Evolutionary conservation across 2,329 filamentous ascomycete genomes (phyloP).

Genomic region (Pyricularia pennisetigena): DNA sequence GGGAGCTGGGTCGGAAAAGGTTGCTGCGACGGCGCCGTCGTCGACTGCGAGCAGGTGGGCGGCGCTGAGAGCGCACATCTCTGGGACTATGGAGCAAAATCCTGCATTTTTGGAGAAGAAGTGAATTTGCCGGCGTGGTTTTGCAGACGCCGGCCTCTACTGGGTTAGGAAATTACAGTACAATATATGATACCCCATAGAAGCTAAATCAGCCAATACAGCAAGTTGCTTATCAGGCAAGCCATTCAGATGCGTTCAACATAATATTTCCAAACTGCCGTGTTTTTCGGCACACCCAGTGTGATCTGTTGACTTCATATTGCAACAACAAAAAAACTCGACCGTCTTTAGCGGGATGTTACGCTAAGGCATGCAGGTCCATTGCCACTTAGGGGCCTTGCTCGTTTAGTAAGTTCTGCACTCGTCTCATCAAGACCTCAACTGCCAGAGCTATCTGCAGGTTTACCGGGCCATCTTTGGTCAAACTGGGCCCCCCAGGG

Average conservation of each 20-base stretch:
- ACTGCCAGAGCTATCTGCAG: too few relatives aligned
- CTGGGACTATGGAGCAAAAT: slow-evolving; percentile 81
- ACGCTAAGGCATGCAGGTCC: too few relatives aligned
- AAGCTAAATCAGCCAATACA: neutral
- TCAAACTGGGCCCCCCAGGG: too few relatives aligned
- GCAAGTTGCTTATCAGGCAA: neutral
- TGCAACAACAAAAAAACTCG: too few relatives aligned
- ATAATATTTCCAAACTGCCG: neutral
- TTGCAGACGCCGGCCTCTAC: neutral
- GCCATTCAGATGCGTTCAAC: neutral
- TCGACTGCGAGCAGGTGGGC: slow-evolving; percentile 60
- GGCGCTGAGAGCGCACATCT: slow-evolving; percentile 74
- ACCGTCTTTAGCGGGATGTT: too few relatives aligned
- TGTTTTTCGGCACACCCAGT: neutral
- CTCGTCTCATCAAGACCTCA: too few relatives aligned
- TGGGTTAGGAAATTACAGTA: neutral
- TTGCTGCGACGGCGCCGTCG: slow-evolving; percentile 11
- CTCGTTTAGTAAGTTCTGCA: too few relatives aligned
- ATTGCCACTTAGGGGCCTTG: too few relatives aligned
- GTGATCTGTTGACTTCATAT: too few relatives aligned
- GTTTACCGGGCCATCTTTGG: too few relatives aligned
- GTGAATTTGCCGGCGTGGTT: neutral
- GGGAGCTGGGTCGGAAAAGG: slow-evolving; percentile 7
- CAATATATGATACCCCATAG: neutral
- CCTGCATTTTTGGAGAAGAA: slow-evolving; percentile 50